These are phyloP conservation scores for Plectosphaerella sp. DNA, from an alignment of 2,329 filamentous ascomycete genomes.

Conservation along the genomic window DNA sequence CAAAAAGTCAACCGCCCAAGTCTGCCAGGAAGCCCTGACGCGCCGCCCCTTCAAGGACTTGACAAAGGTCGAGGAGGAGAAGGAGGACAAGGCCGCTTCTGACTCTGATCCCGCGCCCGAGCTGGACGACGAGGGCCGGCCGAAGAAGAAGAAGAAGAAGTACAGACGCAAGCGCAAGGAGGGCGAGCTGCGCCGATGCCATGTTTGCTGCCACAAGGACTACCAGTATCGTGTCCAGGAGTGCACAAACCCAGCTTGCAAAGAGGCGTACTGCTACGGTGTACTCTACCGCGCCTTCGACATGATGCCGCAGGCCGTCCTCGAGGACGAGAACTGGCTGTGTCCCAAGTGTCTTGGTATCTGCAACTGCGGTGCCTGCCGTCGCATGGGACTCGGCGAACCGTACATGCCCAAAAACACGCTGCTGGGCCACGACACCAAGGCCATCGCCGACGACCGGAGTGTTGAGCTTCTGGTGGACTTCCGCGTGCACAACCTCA, in stretches of 20 bases:
- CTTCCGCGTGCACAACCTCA: constrained; percentile 82
- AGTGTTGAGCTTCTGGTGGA: constrained; percentile 89
- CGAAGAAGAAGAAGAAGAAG: constrained; percentile 61
- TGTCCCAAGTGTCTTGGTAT: constrained; percentile 83
- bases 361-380: constrained; percentile 82
- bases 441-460: constrained; percentile 81
- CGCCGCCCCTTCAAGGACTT: constrained; percentile 79
- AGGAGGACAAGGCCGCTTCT: constrained; percentile 30
- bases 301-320: constrained; percentile 74
- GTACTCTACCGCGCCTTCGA: constrained; percentile 89
- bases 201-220: constrained; percentile 78
- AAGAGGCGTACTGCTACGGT: constrained; percentile 85
- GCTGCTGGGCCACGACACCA: constrained; percentile 85
- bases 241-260: constrained; percentile 68
- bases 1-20: constrained; percentile 80
- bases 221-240: constrained; percentile 79
- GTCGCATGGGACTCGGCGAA: constrained; percentile 58
- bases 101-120: constrained; percentile 50
- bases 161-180: constrained; percentile 49
- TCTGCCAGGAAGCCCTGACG: constrained; percentile 87
- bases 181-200: constrained; percentile 60
- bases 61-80: constrained; percentile 51
- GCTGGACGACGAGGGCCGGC: constrained; percentile 59
- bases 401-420: constrained; percentile 87
- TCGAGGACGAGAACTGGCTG: constrained; percentile 79